Conservation (phyloP, 1,284 basidiomycete genomes). For the Apiotrichum siamense region DNA sequence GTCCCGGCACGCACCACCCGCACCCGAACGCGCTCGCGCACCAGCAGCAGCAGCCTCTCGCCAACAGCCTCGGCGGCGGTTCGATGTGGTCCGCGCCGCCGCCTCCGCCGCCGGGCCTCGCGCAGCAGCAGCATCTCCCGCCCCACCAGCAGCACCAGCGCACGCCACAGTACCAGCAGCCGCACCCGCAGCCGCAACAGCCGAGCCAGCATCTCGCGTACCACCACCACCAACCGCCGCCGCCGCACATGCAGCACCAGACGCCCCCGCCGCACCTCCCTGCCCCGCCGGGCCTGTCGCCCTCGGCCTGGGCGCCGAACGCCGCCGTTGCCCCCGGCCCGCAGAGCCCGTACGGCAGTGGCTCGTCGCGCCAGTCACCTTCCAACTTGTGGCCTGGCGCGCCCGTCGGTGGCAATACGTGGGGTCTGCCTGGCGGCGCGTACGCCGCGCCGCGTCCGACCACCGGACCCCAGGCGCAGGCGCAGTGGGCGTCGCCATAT, state of each 20-base stretch:
- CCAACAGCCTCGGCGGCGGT: too few species aligned
- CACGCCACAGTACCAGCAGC: not conserved
- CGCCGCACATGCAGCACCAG: not conserved
- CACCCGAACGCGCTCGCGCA: not conserved
- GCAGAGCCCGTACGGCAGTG: not conserved
- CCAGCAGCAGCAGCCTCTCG: too few species aligned
- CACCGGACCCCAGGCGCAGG: not conserved
- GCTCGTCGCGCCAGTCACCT: not conserved
- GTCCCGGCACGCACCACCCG: not conserved
- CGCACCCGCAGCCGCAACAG: not conserved
- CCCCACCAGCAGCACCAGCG: not conserved
- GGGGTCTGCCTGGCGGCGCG: not conserved
- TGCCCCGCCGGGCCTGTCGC: not conserved
- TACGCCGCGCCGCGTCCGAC: not conserved
- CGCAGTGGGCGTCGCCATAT: too few species aligned
- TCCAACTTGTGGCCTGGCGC: not conserved
- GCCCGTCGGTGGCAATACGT: not conserved
- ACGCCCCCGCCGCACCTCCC: not conserved
- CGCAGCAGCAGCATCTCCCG: not conserved
- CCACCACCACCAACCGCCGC: not conserved
- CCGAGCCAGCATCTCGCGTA: not conserved
- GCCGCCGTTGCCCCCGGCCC: too few species aligned
- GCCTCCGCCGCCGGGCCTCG: not conserved
- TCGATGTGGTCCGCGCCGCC: not conserved
- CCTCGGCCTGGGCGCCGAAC: not conserved